Evolutionary conservation across 164 flowering plant genomes (phyloP).

Genomic region (Vitis cinerea): DNA sequence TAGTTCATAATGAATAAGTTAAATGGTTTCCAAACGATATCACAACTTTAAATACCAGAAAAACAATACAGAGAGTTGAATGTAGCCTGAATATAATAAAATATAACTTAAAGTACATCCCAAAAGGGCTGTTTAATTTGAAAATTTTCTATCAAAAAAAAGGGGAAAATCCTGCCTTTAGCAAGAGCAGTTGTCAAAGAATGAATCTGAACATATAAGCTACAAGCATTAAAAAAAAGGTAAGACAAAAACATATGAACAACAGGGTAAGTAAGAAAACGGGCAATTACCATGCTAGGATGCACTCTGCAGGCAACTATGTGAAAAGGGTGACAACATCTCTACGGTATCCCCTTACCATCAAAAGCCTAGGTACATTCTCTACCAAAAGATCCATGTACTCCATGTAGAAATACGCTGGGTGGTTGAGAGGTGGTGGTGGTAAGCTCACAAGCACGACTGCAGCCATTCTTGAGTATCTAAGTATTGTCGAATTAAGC

Average conservation of each 20-base stretch:
- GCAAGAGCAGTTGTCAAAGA: constrained; percentile 4
- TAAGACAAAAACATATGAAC: constrained; percentile 15
- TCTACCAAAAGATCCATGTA: constrained; percentile 95
- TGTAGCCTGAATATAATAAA: neutral
- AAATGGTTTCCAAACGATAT: neutral
- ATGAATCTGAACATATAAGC: constrained; percentile 13
- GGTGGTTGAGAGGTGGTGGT: constrained; percentile 86
- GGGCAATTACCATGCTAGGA: neutral
- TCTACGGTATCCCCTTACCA: constrained; percentile 92
- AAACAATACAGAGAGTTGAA: neutral
- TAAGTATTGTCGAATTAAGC: constrained; percentile 83
- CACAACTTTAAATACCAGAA: neutral
- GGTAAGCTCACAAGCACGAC: constrained; percentile 96
- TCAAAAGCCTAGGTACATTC: constrained; percentile 88
- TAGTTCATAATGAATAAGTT: neutral
- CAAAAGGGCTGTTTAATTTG: neutral
- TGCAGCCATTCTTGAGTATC: constrained; percentile 96
- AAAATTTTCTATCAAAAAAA: neutral
- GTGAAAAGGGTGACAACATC: constrained; percentile 97
- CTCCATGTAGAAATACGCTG: constrained; percentile 95
- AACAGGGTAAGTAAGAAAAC: neutral
- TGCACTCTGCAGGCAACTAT: constrained; percentile 29
- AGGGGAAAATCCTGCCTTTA: neutral
- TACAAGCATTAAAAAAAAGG: constrained; percentile 1
- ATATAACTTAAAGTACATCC: too few species aligned